Base-by-base conservation (phyloP, 805 yeast species). In the Candida parachauliodes region DNA sequence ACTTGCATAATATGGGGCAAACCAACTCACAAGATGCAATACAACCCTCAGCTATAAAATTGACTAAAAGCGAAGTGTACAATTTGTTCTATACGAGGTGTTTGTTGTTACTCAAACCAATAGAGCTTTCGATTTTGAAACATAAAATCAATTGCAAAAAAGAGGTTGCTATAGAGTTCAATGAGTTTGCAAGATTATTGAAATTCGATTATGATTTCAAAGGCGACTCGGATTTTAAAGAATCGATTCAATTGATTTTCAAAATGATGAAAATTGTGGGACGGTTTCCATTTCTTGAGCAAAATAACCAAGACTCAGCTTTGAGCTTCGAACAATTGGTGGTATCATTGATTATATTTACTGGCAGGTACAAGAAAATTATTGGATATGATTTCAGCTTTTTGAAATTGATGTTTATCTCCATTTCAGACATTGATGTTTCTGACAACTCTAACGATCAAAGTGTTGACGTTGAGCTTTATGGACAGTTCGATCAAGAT, bases 211-310 rank as follows among this genome's bases (percentile, higher is more conserved):
- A 36, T 14, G 42, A 47, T 14, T 34, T 28, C 10, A 40, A 42
- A 5, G 34, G 28, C 18, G 14, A 20, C 20, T 4, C 12, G 18
- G 19, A 9, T 24, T 23, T 31, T 8, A 16, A 23, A 8, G 12
- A 20, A 8, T 28, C 36, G 19, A 19, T 36, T 12, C 43, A 59
- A 5, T 24, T 70, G 2, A 37, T 80, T 0, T 68, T 67, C 48
- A 55, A 61, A 5, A 54, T 74, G 4, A 52, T 76, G 11, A 54
- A 57, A 21, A 64, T 66, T 4, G 37, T 82, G 20, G 68, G 77
- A 1, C 59, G 60, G 19, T 74, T 72, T 47, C 86, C 86, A 0
- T 65, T 77, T 37, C 40, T 77, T 6, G 54, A 59, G 16, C 64
- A 62, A 12, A 45, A 52, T 21, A 53, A 51, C 6, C 56, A 64